Evolutionary conservation across 2,329 filamentous ascomycete genomes (phyloP).

Genomic region (Coleophoma crateriformis): DNA sequence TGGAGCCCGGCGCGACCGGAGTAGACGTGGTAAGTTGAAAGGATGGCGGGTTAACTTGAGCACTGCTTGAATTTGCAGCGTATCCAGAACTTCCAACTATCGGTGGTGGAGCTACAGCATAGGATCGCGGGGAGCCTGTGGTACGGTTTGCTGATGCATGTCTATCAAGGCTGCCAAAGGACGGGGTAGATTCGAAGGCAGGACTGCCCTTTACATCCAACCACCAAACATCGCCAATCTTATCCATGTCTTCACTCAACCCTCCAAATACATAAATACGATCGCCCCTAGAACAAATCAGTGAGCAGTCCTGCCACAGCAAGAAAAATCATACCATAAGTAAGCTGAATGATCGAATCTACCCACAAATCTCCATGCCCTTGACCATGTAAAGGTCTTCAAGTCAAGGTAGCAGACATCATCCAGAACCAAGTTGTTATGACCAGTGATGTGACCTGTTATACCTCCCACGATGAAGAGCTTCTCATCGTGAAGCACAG

Average conservation of each 20-base stretch:
- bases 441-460: constrained; percentile 85
- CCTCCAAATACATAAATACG: constrained; percentile 96
- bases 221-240: constrained; percentile 95
- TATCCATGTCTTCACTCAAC: constrained; percentile 93
- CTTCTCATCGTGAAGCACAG: constrained; percentile 90
- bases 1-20: constrained; percentile 80
- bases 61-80: constrained; percentile 62
- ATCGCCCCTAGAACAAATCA: constrained; percentile 47
- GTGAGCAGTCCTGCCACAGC: neutral
- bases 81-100: constrained; percentile 57
- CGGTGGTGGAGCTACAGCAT: constrained; percentile 42
- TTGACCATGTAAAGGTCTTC: constrained; percentile 97
- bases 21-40: constrained; percentile 68
- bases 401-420: constrained; percentile 96
- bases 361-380: constrained; percentile 90
- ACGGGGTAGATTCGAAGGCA: constrained; percentile 68
- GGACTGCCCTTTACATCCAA: constrained; percentile 88
- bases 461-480: constrained; percentile 95
- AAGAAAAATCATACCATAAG: constrained; percentile 57
- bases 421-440: constrained; percentile 87
- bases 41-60: constrained; percentile 61
- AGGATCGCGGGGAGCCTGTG: constrained; percentile 46
- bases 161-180: constrained; percentile 46
- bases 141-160: constrained; percentile 23
- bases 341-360: constrained; percentile 94